Conservation (phyloP, 179 eudicot genomes). For the Silene noctiflora region DNA sequence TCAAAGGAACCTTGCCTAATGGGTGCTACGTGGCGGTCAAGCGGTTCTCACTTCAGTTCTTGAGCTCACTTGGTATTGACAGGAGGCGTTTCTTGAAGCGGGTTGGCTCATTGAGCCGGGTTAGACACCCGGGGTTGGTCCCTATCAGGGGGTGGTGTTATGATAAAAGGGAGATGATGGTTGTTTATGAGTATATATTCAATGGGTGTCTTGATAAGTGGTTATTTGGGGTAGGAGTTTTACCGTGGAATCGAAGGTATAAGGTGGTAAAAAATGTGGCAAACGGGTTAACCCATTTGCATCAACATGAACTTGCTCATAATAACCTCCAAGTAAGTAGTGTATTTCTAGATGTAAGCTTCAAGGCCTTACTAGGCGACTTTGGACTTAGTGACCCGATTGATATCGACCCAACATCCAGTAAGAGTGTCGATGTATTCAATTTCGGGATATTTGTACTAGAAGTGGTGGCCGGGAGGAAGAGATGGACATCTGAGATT, state of each 20-base stretch:
- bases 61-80: slow-evolving; percentile 39
- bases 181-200: slow-evolving; percentile 63
- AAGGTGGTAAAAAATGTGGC: slow-evolving; percentile 67
- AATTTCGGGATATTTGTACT: slow-evolving; percentile 56
- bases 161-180: slow-evolving; percentile 43
- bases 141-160: slow-evolving; percentile 75
- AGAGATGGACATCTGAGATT: slow-evolving; percentile 20
- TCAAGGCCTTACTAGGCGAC: slow-evolving; percentile 61
- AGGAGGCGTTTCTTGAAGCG: slow-evolving; percentile 42
- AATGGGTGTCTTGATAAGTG: slow-evolving; percentile 72
- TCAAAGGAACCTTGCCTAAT: slow-evolving; percentile 47
- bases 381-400: slow-evolving; percentile 53
- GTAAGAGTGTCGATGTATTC: slow-evolving; percentile 58
- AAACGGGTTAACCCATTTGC: slow-evolving; percentile 52
- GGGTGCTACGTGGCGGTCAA: slow-evolving; percentile 63
- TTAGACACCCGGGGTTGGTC: slow-evolving; percentile 63
- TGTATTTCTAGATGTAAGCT: slow-evolving; percentile 64
- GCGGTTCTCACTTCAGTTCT: slow-evolving; percentile 44
- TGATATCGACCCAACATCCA: slow-evolving; percentile 46
- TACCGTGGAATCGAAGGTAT: slow-evolving; percentile 70
- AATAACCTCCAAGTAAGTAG: slow-evolving; percentile 61
- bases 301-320: slow-evolving; percentile 61
- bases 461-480: slow-evolving; percentile 64
- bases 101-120: slow-evolving; percentile 41
- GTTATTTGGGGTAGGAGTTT: slow-evolving; percentile 68